Evolutionary conservation across 345 rosid genomes (phyloP).

Genomic region (Boechera divaricarpa): DNA sequence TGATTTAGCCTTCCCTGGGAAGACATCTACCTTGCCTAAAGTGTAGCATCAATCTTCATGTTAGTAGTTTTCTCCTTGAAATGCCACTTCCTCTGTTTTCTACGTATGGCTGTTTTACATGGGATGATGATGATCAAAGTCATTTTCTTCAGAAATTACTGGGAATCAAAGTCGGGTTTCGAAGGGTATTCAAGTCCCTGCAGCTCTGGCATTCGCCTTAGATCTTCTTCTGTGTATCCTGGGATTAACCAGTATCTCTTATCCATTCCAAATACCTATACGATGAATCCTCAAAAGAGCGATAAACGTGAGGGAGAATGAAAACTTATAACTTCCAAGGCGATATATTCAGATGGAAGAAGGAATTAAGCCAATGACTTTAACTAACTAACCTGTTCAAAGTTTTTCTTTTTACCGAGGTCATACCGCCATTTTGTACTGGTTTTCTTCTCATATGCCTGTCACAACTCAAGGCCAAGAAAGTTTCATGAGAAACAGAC

Average conservation of each 20-base stretch:
- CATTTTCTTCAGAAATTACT: slow-evolving; percentile 55
- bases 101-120: slow-evolving; percentile 37
- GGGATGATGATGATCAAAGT: slow-evolving; percentile 21
- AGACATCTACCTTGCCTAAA: slow-evolving; percentile 25
- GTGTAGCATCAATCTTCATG: slow-evolving; percentile 31
- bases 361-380: neutral
- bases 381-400: slow-evolving; percentile 72
- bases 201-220: slow-evolving; percentile 83
- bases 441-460: slow-evolving; percentile 99
- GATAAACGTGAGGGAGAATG: neutral
- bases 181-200: slow-evolving; percentile 96
- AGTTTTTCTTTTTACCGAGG: slow-evolving; percentile 86
- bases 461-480: slow-evolving; percentile 34
- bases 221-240: slow-evolving; percentile 82
- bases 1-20: slow-evolving; percentile 9
- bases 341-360: slow-evolving; percentile 1
- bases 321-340: slow-evolving; percentile 10
- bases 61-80: slow-evolving; percentile 30
- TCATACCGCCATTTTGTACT: slow-evolving; percentile 93
- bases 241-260: slow-evolving; percentile 85
- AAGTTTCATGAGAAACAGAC: slow-evolving; percentile 19
- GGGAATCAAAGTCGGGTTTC: slow-evolving; percentile 81
- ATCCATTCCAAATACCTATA: slow-evolving; percentile 91
- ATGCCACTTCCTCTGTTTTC: slow-evolving; percentile 14
- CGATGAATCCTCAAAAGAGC: neutral